Base-by-base conservation (phyloP, 2,329 filamentous ascomycete species). In the Ilyonectria mors-panacis region DNA sequence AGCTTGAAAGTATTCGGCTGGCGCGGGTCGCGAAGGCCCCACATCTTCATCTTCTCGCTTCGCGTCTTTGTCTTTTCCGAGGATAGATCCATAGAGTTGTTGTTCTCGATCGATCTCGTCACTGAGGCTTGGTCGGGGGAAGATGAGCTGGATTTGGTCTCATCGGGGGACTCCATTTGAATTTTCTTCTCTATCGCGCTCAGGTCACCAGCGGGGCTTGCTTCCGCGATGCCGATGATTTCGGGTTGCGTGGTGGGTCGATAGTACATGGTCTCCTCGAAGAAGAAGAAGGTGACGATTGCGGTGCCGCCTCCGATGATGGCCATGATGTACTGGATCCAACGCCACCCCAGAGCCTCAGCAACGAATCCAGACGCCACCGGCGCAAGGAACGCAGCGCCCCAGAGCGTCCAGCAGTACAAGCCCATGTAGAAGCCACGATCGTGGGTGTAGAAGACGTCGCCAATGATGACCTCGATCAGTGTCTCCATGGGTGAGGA, bases 251-350 rank as follows among this genome's bases (percentile, higher is more conserved):
- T 47, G 23, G 23, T 51, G 7, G 65, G 56, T 6, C 72, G 67
- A 51, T 69, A 71, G 54, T 66, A 74, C 67, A 74, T 76, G 0
- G 74, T 76, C 54, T 76, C 74, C 15, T 76, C 73, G 9, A 75
- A 73, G 66, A 74, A 69, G 50, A 76, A 71, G 17, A 73, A 73
- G 0, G 71, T 72, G 0, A 68, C 21, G 4, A 75, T 19, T 2
- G 68, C 60, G 1, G 69, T 51, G 0, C 21, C 63, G 3, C 57
- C 65, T 26, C 72, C 70, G 1, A 75, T 67, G 5, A 71, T 65
- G 0, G 74, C 53, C 17, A 72, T 50, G 19, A 75, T 70, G 47
- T 74, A 75, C 55, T 75, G 70, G 17, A 74, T 75, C 75, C 74
- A 76, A 19, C 70, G 68, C 73, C 73, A 75, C 1, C 74, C 75